phyloP scores from a whole-genome alignment of 1,284 basidiomycete species.

The Bondarzewia mesenterica region DNA sequence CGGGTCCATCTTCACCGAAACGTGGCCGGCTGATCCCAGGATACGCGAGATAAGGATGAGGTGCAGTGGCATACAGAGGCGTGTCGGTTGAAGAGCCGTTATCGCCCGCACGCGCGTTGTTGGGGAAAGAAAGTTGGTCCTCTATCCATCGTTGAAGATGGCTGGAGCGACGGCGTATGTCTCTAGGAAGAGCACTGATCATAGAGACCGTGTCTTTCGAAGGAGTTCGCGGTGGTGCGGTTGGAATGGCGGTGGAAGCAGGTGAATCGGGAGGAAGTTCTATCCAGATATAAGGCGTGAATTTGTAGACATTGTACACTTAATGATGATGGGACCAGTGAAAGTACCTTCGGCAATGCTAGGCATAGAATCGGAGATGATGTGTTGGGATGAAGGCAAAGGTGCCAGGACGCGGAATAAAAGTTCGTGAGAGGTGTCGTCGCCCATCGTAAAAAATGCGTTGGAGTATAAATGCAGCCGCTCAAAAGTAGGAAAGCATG shows the following conservation, averaged over 20 bases:
- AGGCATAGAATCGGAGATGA: constrained; percentile 2
- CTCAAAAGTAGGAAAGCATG: neutral
- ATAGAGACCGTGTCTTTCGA: neutral
- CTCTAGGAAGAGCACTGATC: neutral
- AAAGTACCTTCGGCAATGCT: constrained; percentile 3
- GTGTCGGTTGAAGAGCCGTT: constrained; percentile 8
- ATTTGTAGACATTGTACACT: neutral
- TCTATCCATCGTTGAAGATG: constrained; percentile 62
- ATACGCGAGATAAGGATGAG: constrained; percentile 46
- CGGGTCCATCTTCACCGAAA: constrained; percentile 22
- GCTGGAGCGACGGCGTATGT: constrained; percentile 39
- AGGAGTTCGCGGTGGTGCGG: constrained; percentile 12
- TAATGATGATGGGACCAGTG: neutral
- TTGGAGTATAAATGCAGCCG: constrained; percentile 4
- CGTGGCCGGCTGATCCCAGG: constrained; percentile 34
- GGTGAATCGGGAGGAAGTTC: constrained; percentile 6
- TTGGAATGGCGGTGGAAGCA: constrained; percentile 11
- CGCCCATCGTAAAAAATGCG: constrained; percentile 7
- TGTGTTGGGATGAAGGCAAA: constrained; percentile 1
- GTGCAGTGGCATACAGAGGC: constrained; percentile 22
- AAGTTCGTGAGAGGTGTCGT: constrained; percentile 10
- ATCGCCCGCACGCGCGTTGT: neutral
- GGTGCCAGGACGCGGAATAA: neutral
- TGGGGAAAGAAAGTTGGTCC: constrained; percentile 40
- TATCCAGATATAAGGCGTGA: neutral